Conservation (phyloP, 106 monocot species). For the Gastrodia elata region DNA sequence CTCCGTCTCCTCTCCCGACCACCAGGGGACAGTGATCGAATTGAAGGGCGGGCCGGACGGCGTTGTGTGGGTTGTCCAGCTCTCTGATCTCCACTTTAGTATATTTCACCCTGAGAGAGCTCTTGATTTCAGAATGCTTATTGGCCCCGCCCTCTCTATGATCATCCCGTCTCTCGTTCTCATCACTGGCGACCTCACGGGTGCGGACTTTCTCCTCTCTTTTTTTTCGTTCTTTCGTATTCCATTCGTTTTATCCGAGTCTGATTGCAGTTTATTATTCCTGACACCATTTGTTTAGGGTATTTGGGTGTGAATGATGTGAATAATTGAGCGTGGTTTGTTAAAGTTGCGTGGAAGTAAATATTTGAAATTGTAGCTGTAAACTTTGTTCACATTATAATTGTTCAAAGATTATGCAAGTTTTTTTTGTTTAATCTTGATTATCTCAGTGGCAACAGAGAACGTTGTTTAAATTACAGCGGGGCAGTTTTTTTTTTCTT, state of each 20-base stretch:
- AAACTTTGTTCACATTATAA: background rate
- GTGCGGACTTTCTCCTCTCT: conserved; percentile 16
- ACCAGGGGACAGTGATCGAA: conserved; percentile 32
- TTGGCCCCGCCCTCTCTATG: conserved; percentile 65
- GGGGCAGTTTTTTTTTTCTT: background rate
- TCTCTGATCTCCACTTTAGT: conserved; percentile 98
- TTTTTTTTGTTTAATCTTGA: background rate
- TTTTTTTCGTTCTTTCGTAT: background rate
- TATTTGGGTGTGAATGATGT: background rate
- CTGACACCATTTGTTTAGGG: background rate
- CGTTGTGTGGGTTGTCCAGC: conserved; percentile 85
- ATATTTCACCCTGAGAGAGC: conserved; percentile 84
- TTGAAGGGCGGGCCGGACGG: conserved; percentile 52
- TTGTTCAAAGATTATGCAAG: background rate
- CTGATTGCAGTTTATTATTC: background rate
- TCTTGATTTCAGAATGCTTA: conserved; percentile 51
- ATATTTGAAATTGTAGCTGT: background rate
- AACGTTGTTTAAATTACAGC: background rate
- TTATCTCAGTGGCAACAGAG: background rate
- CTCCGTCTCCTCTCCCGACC: background rate
- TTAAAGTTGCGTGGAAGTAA: background rate
- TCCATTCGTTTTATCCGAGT: background rate
- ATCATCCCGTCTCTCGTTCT: conserved; percentile 89
- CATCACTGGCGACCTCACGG: conserved; percentile 97
- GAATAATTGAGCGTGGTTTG: background rate